These are phyloP conservation scores for Posidonia australis DNA, from an alignment of 106 monocot genomes.

Conservation along the genomic window DNA sequence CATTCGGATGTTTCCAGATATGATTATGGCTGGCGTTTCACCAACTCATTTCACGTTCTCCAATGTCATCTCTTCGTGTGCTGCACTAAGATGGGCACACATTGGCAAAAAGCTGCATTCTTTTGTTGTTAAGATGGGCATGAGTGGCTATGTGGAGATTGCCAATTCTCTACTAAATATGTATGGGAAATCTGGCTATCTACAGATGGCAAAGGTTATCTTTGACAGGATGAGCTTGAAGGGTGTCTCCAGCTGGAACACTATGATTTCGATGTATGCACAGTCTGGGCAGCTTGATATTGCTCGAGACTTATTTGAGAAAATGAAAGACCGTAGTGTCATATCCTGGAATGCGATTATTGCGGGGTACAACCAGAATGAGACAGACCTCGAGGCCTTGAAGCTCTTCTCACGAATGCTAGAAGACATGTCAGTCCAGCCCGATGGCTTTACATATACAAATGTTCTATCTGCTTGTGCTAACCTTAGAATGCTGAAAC, in stretches of 20 bases:
- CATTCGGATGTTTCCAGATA: conserved; percentile 31
- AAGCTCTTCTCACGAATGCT: conserved; percentile 59
- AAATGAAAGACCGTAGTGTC: conserved; percentile 48
- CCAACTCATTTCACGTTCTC: conserved; percentile 75
- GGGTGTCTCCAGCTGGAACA: conserved; percentile 65
- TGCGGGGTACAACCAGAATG: conserved; percentile 81
- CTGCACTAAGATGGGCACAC: conserved; percentile 2
- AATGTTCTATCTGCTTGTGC: no score
- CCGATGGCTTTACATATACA: conserved; percentile 59
- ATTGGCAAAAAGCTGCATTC: conserved; percentile 65
- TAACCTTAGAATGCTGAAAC: conserved; percentile 47
- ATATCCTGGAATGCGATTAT: conserved; percentile 86
- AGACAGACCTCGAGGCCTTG: conserved; percentile 40
- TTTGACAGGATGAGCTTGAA: conserved; percentile 61
- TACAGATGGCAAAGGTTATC: conserved; percentile 31
- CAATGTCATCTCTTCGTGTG: conserved; percentile 67
- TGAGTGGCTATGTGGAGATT: conserved; percentile 42
- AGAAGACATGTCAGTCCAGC: conserved; percentile 21
- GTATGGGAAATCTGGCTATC: conserved; percentile 66
- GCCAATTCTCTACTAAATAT: conserved; percentile 72
- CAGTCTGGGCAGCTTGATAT: conserved; percentile 46
- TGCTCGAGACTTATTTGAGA: conserved; percentile 40
- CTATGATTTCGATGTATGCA: conserved; percentile 56
- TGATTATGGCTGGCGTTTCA: conserved; percentile 33
- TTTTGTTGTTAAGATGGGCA: conserved; percentile 69